These are phyloP conservation scores for Asparagopsis taxiformis DNA, from an alignment of 31 red algal species.

Conservation along the genomic window DNA sequence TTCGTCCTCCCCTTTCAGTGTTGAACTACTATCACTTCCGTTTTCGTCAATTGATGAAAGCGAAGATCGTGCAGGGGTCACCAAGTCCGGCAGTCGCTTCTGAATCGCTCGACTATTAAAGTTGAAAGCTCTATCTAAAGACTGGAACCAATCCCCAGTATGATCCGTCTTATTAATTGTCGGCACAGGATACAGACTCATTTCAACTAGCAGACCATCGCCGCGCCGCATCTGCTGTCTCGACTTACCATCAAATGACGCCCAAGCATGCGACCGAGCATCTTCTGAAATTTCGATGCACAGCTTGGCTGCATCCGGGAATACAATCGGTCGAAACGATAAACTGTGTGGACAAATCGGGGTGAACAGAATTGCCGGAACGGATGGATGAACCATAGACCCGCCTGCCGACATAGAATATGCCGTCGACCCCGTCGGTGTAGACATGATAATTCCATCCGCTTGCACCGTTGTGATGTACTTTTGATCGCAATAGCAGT, in stretches of 20 bases:
- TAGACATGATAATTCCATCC: conserved; percentile 99
- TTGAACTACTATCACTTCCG: too few relatives aligned
- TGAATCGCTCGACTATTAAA: conserved; percentile 88
- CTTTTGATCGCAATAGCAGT: conserved; percentile 94
- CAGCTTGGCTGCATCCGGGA: conserved; percentile 92
- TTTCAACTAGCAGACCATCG: conserved; percentile 89
- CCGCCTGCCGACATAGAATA: conserved; percentile 98
- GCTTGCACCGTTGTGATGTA: conserved; percentile 98
- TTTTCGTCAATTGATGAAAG: too few relatives aligned
- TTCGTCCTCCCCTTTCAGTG: too few relatives aligned
- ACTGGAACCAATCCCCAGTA: conserved; percentile 96
- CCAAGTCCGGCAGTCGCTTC: conserved; percentile 33
- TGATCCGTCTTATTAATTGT: conserved; percentile 97
- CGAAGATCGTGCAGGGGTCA: not conserved
- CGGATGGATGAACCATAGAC: conserved; percentile 95
- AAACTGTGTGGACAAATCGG: conserved; percentile 98
- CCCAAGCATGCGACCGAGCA: conserved; percentile 89
- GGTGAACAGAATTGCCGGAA: conserved; percentile 98
- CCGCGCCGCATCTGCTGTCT: conserved; percentile 89
- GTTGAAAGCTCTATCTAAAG: conserved; percentile 86
- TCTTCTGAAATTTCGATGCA: conserved; percentile 82
- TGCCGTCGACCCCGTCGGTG: conserved; percentile 98
- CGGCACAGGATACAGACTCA: conserved; percentile 93
- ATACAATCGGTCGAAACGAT: conserved; percentile 92
- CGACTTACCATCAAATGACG: conserved; percentile 95